These are phyloP conservation scores for Fagopyrum homotropicum DNA, from an alignment of 148 eudicot genomes.

Conservation along the genomic window DNA sequence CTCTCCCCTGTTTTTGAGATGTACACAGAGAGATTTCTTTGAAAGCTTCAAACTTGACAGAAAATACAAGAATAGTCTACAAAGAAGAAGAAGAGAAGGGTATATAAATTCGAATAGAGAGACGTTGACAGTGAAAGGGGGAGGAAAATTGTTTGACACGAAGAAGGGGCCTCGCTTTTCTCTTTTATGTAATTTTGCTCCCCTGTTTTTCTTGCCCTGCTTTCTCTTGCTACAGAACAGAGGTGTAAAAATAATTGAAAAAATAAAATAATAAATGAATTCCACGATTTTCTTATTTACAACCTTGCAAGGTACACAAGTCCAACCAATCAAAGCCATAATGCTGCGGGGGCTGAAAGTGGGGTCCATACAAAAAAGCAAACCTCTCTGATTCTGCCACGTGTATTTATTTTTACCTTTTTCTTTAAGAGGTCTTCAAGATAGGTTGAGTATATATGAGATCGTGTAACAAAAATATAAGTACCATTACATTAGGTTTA, in stretches of 20 bases:
- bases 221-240: not conserved
- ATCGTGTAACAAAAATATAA: too few relatives aligned
- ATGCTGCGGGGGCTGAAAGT: not conserved
- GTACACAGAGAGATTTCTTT: not conserved
- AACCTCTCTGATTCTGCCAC: not conserved
- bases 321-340: not conserved
- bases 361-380: not conserved
- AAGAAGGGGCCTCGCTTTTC: not conserved
- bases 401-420: not conserved
- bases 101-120: not conserved
- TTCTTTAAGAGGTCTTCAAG: not conserved
- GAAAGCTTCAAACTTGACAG: constrained; percentile 5
- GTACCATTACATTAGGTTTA: too few relatives aligned
- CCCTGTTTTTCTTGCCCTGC: constrained; percentile 4
- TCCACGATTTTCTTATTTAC: not conserved
- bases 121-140: not conserved
- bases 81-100: not conserved
- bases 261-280: not conserved
- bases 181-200: not conserved
- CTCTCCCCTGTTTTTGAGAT: not conserved
- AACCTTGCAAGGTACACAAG: not conserved
- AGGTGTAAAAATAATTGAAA: not conserved
- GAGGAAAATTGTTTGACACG: not conserved
- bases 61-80: not conserved
- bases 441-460: not conserved